These are phyloP conservation scores for Phytophthora pinifolia DNA, from an alignment of 352 stramenopile genomes.

Conservation along the genomic window DNA sequence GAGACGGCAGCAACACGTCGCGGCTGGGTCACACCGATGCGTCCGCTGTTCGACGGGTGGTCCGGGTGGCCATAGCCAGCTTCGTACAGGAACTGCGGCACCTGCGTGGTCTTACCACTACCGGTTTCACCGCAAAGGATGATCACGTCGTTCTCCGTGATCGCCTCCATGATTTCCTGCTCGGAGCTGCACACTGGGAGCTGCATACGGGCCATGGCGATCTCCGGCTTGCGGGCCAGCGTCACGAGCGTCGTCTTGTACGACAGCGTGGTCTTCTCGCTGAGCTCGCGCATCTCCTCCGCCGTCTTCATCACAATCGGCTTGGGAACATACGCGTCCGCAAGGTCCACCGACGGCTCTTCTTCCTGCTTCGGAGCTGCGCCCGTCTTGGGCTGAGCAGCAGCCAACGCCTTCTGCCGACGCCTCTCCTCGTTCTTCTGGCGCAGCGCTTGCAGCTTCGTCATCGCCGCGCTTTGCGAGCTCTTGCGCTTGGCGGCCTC, in stretches of 20 bases:
- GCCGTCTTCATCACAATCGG: slow-evolving; percentile 71
- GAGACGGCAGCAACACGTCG: slow-evolving; percentile 97
- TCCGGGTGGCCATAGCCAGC: slow-evolving; percentile 82
- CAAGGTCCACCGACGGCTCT: slow-evolving; percentile 25
- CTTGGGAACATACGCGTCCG: slow-evolving; percentile 59
- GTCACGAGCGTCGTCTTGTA: slow-evolving; percentile 77
- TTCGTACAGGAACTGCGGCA: slow-evolving; percentile 99
- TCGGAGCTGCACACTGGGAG: slow-evolving; percentile 98
- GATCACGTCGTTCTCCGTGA: slow-evolving; percentile 95
- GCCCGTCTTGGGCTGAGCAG: slow-evolving; percentile 6
- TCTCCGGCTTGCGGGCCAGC: slow-evolving; percentile 77
- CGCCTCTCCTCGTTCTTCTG: slow-evolving; percentile 81
- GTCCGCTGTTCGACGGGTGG: slow-evolving; percentile 47
- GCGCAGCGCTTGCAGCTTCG: slow-evolving; percentile 61
- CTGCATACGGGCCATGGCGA: slow-evolving; percentile 92
- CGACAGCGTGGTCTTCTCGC: slow-evolving; percentile 43
- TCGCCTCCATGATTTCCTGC: slow-evolving; percentile 99
- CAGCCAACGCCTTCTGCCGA: slow-evolving; percentile 35
- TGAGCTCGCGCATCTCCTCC: slow-evolving; percentile 56
- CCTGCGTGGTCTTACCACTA: slow-evolving; percentile 97
- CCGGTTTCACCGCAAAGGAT: slow-evolving; percentile 98
- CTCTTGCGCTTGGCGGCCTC: slow-evolving; percentile 23
- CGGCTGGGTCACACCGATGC: slow-evolving; percentile 97
- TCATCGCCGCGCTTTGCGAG: slow-evolving; percentile 75
- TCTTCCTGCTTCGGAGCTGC: slow-evolving; percentile 19